phyloP scores from a whole-genome alignment of 257 asterid species.

The Penstemon davidsonii region DNA sequence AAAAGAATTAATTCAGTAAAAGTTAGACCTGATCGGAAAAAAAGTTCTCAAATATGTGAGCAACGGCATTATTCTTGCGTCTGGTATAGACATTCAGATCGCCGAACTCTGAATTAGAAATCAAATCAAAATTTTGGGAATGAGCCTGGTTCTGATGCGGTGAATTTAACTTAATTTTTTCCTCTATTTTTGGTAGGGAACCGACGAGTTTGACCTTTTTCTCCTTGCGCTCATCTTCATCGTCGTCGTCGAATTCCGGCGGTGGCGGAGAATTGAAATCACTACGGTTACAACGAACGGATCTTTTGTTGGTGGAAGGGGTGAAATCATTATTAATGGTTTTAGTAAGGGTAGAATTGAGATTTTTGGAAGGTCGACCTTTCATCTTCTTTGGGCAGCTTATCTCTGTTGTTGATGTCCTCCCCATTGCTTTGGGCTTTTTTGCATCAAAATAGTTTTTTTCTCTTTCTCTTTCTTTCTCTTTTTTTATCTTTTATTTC shows the following conservation, averaged over 20 bases:
- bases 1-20: not conserved
- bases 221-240: conserved; percentile 68
- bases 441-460: too few relatives aligned
- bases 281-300: conserved; percentile 42
- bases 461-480: too few relatives aligned
- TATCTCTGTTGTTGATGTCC: conserved; percentile 48
- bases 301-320: conserved; percentile 39
- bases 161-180: not conserved
- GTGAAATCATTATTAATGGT: conserved; percentile 40
- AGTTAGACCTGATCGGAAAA: conserved; percentile 50
- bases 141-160: conserved; percentile 18
- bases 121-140: conserved; percentile 53
- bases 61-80: conserved; percentile 53
- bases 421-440: conserved; percentile 53
- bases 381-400: conserved; percentile 62
- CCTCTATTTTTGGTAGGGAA: conserved; percentile 47
- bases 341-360: conserved; percentile 27
- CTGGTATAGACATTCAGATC: conserved; percentile 39
- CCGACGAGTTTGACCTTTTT: conserved; percentile 64
- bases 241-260: conserved; percentile 46
- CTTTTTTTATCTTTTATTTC: too few relatives aligned
- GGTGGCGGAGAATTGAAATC: conserved; percentile 24
- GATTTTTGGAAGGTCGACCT: conserved; percentile 61
- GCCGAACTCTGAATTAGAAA: conserved; percentile 38
- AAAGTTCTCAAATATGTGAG: conserved; percentile 69